These are phyloP conservation scores for Ophiosphaerella herpotricha DNA, from an alignment of 2,329 filamentous ascomycete species.

Conservation along the genomic window DNA sequence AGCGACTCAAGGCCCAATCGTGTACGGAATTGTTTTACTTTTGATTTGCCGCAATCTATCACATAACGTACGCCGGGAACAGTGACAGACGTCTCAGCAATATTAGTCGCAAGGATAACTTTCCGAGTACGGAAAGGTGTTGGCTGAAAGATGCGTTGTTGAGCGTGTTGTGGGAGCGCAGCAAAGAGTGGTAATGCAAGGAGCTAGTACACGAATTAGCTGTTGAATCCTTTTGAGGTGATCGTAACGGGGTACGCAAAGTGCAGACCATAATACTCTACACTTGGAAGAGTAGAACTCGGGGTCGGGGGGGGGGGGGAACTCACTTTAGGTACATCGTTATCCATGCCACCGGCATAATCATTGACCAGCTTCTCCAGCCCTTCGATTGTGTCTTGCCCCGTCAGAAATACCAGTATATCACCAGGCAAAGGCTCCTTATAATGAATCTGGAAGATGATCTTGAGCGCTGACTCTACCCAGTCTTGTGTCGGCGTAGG, in stretches of 20 bases:
- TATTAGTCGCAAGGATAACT: slow-evolving; percentile 91
- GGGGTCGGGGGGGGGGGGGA: too few relatives aligned
- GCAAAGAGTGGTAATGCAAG: slow-evolving; percentile 83
- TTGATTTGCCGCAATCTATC: slow-evolving; percentile 90
- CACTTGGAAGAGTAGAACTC: too few relatives aligned
- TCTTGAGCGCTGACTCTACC: slow-evolving; percentile 78
- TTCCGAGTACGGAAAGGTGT: slow-evolving; percentile 78
- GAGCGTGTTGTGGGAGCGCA: slow-evolving; percentile 81
- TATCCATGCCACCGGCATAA: slow-evolving; percentile 72
- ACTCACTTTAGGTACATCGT: slow-evolving; percentile 70
- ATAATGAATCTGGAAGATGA: slow-evolving; percentile 83
- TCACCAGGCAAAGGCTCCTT: slow-evolving; percentile 92
- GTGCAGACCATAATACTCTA: too few relatives aligned
- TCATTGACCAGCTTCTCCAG: slow-evolving; percentile 81
- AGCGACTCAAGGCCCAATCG: slow-evolving; percentile 88
- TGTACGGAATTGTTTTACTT: slow-evolving; percentile 88
- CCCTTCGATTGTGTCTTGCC: slow-evolving; percentile 88
- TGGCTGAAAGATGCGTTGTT: slow-evolving; percentile 83
- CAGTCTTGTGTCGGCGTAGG: slow-evolving; percentile 77
- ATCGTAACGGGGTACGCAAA: too few relatives aligned
- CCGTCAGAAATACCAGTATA: slow-evolving; percentile 87
- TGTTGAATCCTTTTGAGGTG: too few relatives aligned
- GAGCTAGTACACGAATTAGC: slow-evolving; percentile 46
- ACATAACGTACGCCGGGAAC: slow-evolving; percentile 92
- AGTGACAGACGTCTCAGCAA: slow-evolving; percentile 97